A percentile compares a stretch with the other conserved stretches of the same genome.
Conservation (phyloP, 1,284 basidiomycete genomes). For the Cutaneotrichosporon sp. region DNA sequence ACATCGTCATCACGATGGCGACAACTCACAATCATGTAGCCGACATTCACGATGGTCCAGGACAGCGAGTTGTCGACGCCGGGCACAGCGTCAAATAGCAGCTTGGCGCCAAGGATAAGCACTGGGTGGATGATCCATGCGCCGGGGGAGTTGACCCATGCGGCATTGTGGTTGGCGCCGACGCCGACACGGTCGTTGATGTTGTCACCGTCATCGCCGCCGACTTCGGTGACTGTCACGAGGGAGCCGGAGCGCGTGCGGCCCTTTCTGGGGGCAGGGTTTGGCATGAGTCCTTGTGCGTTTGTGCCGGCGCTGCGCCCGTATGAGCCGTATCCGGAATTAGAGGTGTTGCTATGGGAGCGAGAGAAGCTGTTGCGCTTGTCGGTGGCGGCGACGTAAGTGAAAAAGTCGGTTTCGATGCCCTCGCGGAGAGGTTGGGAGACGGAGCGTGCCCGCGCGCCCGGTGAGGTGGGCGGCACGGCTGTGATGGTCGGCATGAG, state of each 20-base stretch:
- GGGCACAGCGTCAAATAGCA: conserved; percentile 88
- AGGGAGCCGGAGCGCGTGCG: conserved; percentile 45
- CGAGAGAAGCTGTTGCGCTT: conserved; percentile 8
- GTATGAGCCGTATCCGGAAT: conserved; percentile 4
- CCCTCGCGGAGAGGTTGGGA: conserved; percentile 45
- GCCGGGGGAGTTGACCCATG: conserved; percentile 98
- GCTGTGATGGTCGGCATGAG: conserved; percentile 29
- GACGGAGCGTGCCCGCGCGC: conserved; percentile 37
- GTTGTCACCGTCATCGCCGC: conserved; percentile 69
- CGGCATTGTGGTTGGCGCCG: conserved; percentile 86
- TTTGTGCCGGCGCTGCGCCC: conserved; percentile 5
- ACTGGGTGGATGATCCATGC: conserved; percentile 98
- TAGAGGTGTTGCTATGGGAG: conserved; percentile 3
- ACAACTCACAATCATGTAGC: conserved; percentile 80
- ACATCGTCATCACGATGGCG: background rate
- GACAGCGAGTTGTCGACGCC: conserved; percentile 90
- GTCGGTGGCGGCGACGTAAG: conserved; percentile 4
- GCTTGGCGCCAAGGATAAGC: conserved; percentile 82
- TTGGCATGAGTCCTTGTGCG: background rate
- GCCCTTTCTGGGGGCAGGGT: conserved; percentile 4
- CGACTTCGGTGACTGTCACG: conserved; percentile 83
- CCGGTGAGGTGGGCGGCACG: conserved; percentile 33
- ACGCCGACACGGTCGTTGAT: conserved; percentile 69
- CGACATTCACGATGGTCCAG: conserved; percentile 91
- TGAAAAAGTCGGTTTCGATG: conserved; percentile 27